Base-by-base conservation (phyloP, 768 basidiomycete species). In the Leccinum boreale region DNA sequence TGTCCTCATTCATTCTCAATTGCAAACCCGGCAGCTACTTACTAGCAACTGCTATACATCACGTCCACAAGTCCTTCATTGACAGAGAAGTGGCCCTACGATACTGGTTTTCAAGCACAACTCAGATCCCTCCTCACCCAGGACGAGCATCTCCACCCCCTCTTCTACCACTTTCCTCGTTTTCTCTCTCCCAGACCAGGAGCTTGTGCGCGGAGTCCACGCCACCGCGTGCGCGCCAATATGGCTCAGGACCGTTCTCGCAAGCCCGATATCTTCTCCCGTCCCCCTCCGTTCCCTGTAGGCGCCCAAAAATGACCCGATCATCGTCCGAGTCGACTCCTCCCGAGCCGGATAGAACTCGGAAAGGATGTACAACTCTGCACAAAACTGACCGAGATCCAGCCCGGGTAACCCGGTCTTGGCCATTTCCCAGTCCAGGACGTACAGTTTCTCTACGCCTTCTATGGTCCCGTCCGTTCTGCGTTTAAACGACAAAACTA, bases 361-460 rank as follows among this genome's bases (percentile, higher is more conserved):
- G 52, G 77, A 73, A 23, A 86, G 65, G 23, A 76, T 73, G 65
- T 80, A 73, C 55, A 88, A 67, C 67, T 88, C 87, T 4, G 83
- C 85, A 56, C 78, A 80, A 57, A 88, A 79, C 60, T 89, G 86
- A 1, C 86, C 86, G 19, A 88, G 66, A 50, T 89, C 87, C 5
- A 83, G 59, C 4, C 80, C 85, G 5, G 78, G 74, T 26, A 84
- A 56, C n/a, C 87, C 85, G 0, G 79, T 74, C 70, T 79, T 86
- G 36, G 77, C 70, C 10, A 86, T 49, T 62, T 89, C 87, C 87
- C 87, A 89, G 67, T 89, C 87, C 47, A 88, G 62, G 35, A 87
- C 73, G 44, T 73, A 77, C 10, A 85, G 61, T 11, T 69, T 75
- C 64, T 75, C 71, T 39, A 85, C 62, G 10, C 58, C 60, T 14